Evolutionary conservation across 305 asterid species (phyloP).

Genomic region (Stenogyne calaminthoides): DNA sequence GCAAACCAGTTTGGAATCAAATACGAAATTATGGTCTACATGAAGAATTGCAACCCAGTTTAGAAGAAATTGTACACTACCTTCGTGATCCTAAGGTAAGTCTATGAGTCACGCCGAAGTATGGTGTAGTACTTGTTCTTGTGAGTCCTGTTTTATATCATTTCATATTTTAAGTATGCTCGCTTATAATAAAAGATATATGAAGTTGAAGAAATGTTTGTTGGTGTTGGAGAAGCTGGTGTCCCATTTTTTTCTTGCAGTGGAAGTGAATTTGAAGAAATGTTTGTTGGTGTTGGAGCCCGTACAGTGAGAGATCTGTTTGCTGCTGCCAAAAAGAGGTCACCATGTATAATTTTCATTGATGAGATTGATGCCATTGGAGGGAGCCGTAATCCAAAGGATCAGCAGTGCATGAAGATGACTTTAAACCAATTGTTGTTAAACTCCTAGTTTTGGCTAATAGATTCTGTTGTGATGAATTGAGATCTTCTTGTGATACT

Average conservation of each 20-base stretch:
- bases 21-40: constrained; percentile 77
- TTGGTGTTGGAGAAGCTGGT: constrained; percentile 94
- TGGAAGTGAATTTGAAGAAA: constrained; percentile 89
- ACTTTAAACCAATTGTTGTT: too few species aligned
- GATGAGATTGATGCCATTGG: too few species aligned
- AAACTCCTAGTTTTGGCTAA: too few species aligned
- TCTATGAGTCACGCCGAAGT: not conserved
- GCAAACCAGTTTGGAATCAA: constrained; percentile 74
- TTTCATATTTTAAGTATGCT: not conserved
- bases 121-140: not conserved
- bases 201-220: too few species aligned
- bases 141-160: not conserved
- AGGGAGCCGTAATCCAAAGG: too few species aligned
- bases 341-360: too few species aligned
- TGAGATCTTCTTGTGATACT: constrained; percentile 78
- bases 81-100: constrained; percentile 89
- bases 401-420: too few species aligned
- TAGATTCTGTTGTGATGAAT: constrained; percentile 78
- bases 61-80: constrained; percentile 90
- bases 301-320: constrained; percentile 87
- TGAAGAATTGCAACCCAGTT: constrained; percentile 82
- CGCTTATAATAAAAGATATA: constrained; percentile 44
- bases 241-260: constrained; percentile 88
- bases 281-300: constrained; percentile 96
- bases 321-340: constrained; percentile 92